Percentiles rank a stretch among this genome's conserved stretches.
Conservation (phyloP, 495 filamentous ascomycete species). For the Cenococcum geophilum region DNA sequence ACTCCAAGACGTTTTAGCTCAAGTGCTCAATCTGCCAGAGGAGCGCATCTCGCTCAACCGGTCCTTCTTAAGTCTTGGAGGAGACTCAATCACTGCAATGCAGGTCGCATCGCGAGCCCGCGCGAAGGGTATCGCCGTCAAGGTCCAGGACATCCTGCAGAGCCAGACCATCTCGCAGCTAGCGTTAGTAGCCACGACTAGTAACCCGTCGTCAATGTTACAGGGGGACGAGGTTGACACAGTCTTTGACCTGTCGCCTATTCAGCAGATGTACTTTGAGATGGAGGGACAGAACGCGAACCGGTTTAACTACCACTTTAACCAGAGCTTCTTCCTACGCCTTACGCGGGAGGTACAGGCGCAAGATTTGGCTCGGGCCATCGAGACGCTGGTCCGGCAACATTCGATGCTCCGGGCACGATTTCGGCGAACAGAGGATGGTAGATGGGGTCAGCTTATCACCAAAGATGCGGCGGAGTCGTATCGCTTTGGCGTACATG, state of each 20-base stretch:
- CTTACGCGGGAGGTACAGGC: slow-evolving; percentile 8
- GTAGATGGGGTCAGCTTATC: slow-evolving; percentile 25
- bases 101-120: slow-evolving; percentile 22
- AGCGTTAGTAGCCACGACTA: background rate
- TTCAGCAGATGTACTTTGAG: slow-evolving; percentile 27
- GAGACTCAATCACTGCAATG: slow-evolving; percentile 30
- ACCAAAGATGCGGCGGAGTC: slow-evolving; percentile 25
- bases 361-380: slow-evolving; percentile 10
- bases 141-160: slow-evolving; percentile 26
- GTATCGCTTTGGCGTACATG: slow-evolving; percentile 16
- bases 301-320: slow-evolving; percentile 24
- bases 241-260: slow-evolving; percentile 27
- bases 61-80: slow-evolving; percentile 22
- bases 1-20: background rate
- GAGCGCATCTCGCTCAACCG: slow-evolving; percentile 14
- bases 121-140: slow-evolving; percentile 23
- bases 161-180: slow-evolving; percentile 29
- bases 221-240: slow-evolving; percentile 15
- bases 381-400: slow-evolving; percentile 20
- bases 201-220: background rate
- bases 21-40: slow-evolving; percentile 23
- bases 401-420: slow-evolving; percentile 35
- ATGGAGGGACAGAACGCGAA: slow-evolving; percentile 14
- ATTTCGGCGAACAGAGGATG: slow-evolving; percentile 10
- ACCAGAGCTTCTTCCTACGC: slow-evolving; percentile 27